A percentile compares a stretch with the other conserved stretches of the same genome.
These are phyloP conservation scores for Monosiga brevicollis DNA, from an alignment of 78 protist species.

Conservation along the genomic window DNA sequence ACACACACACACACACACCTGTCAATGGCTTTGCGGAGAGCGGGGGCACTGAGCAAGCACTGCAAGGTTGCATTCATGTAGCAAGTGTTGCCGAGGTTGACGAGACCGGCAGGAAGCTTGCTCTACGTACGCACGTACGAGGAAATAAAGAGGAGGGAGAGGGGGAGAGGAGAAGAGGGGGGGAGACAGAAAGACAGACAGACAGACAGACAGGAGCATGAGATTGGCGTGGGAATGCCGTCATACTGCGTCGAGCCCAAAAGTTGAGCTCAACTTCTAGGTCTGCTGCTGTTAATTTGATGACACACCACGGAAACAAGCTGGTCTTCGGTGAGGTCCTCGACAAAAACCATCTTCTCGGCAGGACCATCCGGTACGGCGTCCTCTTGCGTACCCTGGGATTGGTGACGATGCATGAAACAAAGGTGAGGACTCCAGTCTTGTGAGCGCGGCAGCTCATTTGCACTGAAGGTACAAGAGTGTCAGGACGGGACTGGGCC, in stretches of 20 bases:
- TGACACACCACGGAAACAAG: no score
- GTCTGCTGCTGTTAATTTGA: no score
- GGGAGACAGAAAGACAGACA: neutral
- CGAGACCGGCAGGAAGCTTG: constrained; percentile 16
- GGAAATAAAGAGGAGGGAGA: neutral
- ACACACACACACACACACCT: neutral
- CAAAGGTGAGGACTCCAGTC: no score
- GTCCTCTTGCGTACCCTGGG: no score
- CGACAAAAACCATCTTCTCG: constrained; percentile 4
- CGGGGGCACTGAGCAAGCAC: neutral
- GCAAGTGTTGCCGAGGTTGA: neutral
- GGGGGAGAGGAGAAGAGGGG: neutral
- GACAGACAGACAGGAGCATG: neutral
- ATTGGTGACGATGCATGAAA: no score
- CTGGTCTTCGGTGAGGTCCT: constrained; percentile 7
- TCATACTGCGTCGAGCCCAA: no score
- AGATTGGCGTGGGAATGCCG: no score
- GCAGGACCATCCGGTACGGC: constrained; percentile 8
- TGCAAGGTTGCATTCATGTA: neutral
- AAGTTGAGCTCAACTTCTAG: no score
- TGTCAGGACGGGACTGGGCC: no score
- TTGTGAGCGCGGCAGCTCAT: no score
- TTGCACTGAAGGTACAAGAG: no score
- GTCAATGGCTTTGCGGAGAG: neutral
- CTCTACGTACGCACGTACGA: constrained; percentile 1